Evolutionary conservation across 441 rosid species (phyloP), one percentile per base, ranked within the genome.

Genomic region (Eutrema salsugineum): DNA sequence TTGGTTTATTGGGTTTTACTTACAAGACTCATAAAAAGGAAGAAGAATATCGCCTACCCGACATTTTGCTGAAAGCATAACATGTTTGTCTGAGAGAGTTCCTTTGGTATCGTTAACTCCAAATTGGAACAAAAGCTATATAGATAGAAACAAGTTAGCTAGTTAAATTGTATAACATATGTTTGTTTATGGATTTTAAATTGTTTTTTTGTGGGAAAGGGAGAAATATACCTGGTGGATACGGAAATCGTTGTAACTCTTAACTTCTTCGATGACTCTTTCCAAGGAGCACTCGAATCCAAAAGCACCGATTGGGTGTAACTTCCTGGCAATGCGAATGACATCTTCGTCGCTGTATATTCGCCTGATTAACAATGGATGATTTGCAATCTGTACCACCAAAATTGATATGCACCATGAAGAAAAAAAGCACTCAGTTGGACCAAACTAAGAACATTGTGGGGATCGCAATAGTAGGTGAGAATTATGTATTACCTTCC

Each of bases 51-150:
- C 0, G 9, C 79, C n/a, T 89, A 95, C 99, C 83, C 80, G 91
- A 80, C 97, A 91, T 83, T 93, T 93, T 65, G 99, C 92, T 43
- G 99, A 95, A 68, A 91, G 95, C 92, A 93, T 88, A 49, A 85
- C 96, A 81, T 95, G 83, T 72, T 92, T 85, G 53, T 88, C 90
- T 10, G 98, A 86, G 68, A 91, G 96, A 79, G 86, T 77, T 72
- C 96, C 95, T 76, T 85, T 86, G 22, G 78, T 67, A 68, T 85
- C 91, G 57, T 77, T 79, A 42, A 89, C 75, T 42, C 83, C 88
- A 79, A 83, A 83, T 60, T 77, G 72, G 72, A 84, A 87, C 80
- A 95, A 79, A 80, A 91, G 93, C 98, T 92, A 88, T 77, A 88
- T 77, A 60, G 30, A 47, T 71, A 5, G 28, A 43, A 71, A 50